Percentiles rank a stretch among this genome's conserved stretches.
phyloP scores from a whole-genome alignment of 768 basidiomycete genomes.

The Xerocomellus chrysenteron region DNA sequence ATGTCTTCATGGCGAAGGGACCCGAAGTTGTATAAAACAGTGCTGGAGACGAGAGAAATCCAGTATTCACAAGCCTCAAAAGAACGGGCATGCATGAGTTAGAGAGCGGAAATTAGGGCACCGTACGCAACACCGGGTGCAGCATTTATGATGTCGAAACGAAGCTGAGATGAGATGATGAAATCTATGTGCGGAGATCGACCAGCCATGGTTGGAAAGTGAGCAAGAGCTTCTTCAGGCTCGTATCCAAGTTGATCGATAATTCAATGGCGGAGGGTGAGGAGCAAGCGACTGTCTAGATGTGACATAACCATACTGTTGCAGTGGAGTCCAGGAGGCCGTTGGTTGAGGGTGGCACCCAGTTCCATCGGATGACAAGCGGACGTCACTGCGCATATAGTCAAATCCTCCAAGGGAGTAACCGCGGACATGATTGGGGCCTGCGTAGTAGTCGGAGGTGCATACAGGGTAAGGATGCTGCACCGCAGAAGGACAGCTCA shows the following conservation, averaged over 20 bases:
- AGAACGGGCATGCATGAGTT: slow-evolving; percentile 33
- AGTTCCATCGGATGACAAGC: slow-evolving; percentile 43
- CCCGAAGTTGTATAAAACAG: slow-evolving; percentile 26
- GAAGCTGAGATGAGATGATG: slow-evolving; percentile 22
- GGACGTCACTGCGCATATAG: slow-evolving; percentile 47
- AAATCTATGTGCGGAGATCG: slow-evolving; percentile 27
- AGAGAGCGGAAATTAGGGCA: slow-evolving; percentile 43
- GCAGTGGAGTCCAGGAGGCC: slow-evolving; percentile 43
- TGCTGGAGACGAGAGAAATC: slow-evolving; percentile 26
- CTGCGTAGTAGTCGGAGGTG: slow-evolving; percentile 47
- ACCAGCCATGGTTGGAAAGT: slow-evolving; percentile 3
- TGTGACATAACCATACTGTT: slow-evolving; percentile 41
- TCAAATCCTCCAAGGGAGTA: slow-evolving; percentile 61
- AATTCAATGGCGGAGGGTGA: slow-evolving; percentile 41
- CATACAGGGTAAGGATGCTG: slow-evolving; percentile 60
- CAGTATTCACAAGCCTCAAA: slow-evolving; percentile 38
- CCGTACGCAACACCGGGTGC: slow-evolving; percentile 34
- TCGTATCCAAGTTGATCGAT: slow-evolving; percentile 52
- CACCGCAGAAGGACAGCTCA: slow-evolving; percentile 37
- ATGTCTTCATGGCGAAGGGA: slow-evolving; percentile 48
- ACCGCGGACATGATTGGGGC: slow-evolving; percentile 53
- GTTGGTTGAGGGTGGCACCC: slow-evolving; percentile 37
- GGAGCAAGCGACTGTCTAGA: slow-evolving; percentile 45
- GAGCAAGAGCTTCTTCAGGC: slow-evolving; percentile 34
- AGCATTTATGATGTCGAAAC: slow-evolving; percentile 28